Percentiles rank a stretch among this genome's conserved stretches.
phyloP scores from a whole-genome alignment of 192 early-diverging fungal species.

The Coemansia sp. region DNA sequence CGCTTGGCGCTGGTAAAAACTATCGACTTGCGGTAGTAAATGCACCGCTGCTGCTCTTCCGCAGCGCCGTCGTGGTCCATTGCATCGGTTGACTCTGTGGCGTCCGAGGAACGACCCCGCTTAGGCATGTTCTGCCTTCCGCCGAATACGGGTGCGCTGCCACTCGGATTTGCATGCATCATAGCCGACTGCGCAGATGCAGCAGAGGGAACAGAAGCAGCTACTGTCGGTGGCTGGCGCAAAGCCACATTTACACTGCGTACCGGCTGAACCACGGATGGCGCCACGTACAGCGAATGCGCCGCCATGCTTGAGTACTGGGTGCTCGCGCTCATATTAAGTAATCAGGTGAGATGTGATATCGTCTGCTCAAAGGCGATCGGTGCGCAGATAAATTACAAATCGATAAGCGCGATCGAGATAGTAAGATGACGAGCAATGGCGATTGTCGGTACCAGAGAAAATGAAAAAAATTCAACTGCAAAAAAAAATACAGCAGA shows the following conservation, averaged over 20 bases:
- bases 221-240: not conserved
- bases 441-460: too few relatives aligned
- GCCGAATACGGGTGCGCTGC: constrained; percentile 7
- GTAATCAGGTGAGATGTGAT: too few relatives aligned
- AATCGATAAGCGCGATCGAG: too few relatives aligned
- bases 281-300: constrained; percentile 30
- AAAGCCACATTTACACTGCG: not conserved
- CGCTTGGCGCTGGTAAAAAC: constrained; percentile 35
- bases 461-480: too few relatives aligned
- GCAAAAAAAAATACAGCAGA: too few relatives aligned
- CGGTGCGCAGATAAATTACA: too few relatives aligned
- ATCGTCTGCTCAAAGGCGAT: too few relatives aligned
- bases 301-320: constrained; percentile 44
- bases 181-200: constrained; percentile 6
- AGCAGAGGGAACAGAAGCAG: too few relatives aligned
- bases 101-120: constrained; percentile 32
- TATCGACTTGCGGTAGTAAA: constrained; percentile 38
- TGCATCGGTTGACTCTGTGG: constrained; percentile 5
- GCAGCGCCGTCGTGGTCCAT: constrained; percentile 5
- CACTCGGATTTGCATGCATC: not conserved
- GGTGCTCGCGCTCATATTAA: constrained; percentile 4
- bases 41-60: constrained; percentile 35
- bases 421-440: too few relatives aligned
- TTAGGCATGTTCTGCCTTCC: constrained; percentile 29
- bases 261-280: constrained; percentile 13